Evolutionary conservation across 163 green algal genomes (phyloP).

Genomic region (Trebouxia gelatinosa): DNA sequence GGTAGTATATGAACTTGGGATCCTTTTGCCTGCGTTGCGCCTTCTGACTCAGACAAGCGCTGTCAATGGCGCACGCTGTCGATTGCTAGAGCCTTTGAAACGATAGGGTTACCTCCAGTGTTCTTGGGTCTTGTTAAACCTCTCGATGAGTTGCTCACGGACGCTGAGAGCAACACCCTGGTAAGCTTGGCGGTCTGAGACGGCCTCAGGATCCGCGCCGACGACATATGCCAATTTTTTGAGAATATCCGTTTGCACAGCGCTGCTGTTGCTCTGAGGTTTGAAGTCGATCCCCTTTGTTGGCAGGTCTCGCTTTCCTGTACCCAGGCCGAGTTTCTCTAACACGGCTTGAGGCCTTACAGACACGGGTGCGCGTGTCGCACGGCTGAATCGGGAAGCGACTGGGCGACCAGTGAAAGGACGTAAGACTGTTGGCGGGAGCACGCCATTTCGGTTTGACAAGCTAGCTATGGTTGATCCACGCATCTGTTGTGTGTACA

Average conservation of each 20-base stretch:
- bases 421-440: too few species aligned
- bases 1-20: conserved; percentile 94
- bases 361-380: too few species aligned
- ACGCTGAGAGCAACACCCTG: conserved; percentile 60
- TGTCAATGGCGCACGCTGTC: not conserved
- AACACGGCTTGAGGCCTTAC: too few species aligned
- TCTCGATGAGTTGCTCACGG: conserved; percentile 80
- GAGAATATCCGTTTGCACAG: conserved; percentile 20
- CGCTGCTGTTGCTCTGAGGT: not conserved
- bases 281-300: too few species aligned
- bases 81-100: not conserved
- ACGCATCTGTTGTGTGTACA: too few species aligned
- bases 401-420: too few species aligned
- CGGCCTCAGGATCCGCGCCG: conserved; percentile 1
- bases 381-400: too few species aligned
- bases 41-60: too few species aligned
- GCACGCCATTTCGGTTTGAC: too few species aligned
- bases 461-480: too few species aligned
- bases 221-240: conserved; percentile 25
- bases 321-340: too few species aligned
- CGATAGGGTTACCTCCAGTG: conserved; percentile 90
- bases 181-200: conserved; percentile 34
- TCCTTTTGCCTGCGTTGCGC: conserved; percentile 86
- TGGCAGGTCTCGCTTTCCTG: too few species aligned
- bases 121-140: conserved; percentile 80